Base-by-base conservation (phyloP, 1,284 basidiomycete genomes). In the Vanrija sp. region DNA sequence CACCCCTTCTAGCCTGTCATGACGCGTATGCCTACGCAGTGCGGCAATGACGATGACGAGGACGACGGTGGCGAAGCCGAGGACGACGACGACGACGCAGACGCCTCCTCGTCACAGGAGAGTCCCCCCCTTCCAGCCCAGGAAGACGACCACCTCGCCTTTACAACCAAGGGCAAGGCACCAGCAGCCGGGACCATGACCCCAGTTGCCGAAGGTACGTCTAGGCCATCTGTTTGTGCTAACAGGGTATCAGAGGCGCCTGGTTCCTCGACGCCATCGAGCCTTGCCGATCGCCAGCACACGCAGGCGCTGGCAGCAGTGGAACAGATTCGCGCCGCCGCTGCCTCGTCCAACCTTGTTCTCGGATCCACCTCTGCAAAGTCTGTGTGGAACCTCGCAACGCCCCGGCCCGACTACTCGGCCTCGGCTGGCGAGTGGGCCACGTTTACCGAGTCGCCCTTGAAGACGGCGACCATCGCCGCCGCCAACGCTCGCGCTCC, bases 1-100 rank as follows among this genome's bases (percentile, higher is more conserved):
- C 22, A 12, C 15, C 15, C 50, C 8, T 4, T 12, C 31, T 31
- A 73, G 71, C 74, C 72, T 24, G 69, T 73, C 49, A 73, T 75
- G 71, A 60, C 71, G 4, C 55, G 55, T 4, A 39, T 61, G 14
- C 45, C 53, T 1, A 57, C 56, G 22, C 39, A 23, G 12, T 36
- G 22, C 12, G 23, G 7, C 22, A 41, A 51, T 16, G 16, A 54
- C 18, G 25, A 20, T 16, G 59, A 62, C 14, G 64, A 65, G 8
- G 72, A 71, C 9, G 70, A 70, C 16, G 71, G 71, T 15, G 67
- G 37, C 16, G 57, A 56, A 6, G 60, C 53, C 5, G 53, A 54
- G 12, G 54, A 53, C 15, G 54, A 56, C 19, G 66, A 60, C 18
- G 57, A 60, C 15, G 53, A 58, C 23, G 60, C 56, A 15, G 53